Conservation (phyloP, 192 early-diverging fungal genomes). For the Geranomyces michiganensis region DNA sequence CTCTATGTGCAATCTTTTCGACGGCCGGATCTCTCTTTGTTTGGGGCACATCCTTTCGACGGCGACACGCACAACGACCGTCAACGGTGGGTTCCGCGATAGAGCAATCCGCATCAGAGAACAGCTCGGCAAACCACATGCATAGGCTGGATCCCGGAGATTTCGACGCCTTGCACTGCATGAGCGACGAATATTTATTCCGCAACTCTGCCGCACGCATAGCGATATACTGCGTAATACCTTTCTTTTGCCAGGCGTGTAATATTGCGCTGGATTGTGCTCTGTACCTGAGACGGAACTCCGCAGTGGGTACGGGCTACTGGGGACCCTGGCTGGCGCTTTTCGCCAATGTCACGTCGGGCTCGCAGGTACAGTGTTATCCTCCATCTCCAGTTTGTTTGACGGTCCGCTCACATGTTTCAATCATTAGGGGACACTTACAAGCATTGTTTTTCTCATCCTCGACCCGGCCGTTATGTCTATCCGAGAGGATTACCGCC, state of each 20-base stretch:
- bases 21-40: background rate
- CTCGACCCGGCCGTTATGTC: slow-evolving; percentile 1
- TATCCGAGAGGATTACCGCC: background rate
- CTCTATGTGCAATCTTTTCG: background rate
- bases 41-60: background rate
- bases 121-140: too few species aligned
- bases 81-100: too few species aligned
- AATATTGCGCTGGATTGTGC: background rate
- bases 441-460: background rate
- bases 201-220: slow-evolving; percentile 3
- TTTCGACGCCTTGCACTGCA: too few species aligned
- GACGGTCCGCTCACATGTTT: too few species aligned
- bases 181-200: background rate
- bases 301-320: background rate
- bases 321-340: background rate
- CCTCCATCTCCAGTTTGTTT: too few species aligned
- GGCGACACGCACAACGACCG: too few species aligned
- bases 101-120: too few species aligned
- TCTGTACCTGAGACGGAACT: background rate
- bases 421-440: background rate
- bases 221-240: slow-evolving; percentile 7
- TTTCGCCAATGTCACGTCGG: background rate
- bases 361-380: slow-evolving; percentile 1
- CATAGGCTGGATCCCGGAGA: too few species aligned
- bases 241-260: slow-evolving; percentile 1